Base-by-base conservation (phyloP, 345 rosid genomes). In the Citrus hindsii region DNA sequence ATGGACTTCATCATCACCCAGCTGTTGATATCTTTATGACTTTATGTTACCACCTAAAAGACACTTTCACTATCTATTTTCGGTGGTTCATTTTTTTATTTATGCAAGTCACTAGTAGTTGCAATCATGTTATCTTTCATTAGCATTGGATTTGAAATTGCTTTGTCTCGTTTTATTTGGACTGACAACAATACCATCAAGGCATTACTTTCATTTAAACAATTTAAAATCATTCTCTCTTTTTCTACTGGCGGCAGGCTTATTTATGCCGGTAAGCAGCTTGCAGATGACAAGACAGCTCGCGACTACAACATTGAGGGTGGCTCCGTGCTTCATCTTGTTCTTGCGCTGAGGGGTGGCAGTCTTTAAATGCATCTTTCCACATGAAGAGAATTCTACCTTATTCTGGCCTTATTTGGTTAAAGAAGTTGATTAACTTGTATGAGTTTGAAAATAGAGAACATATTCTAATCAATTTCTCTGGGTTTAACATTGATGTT, bases 291-390 rank as follows among this genome's bases (percentile, higher is more conserved):
- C 85, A 96, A 92, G 74, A 94, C 98, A 1, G 98, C 99, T 51
- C 84, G 86, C 22, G 97, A 94, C 81, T 96, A 92, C 88, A 92
- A 94, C 74, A 91, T 96, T 16, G 98, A 94, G 77, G 99, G 99
- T 63, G 99, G 98, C 48, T 94, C 99, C 18, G 99, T 96, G 79
- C 99, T 96, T 73, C 98, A 96, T 86, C 92, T 96, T 75, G 99
- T 96, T 80, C 97, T 96, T 81, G 99, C 99, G 18, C 86, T 92
- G 73, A 91, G 99, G 82, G 99, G 98, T 46, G 99, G 99, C 62
- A 58, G 61, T 56, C 68, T 51, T 48, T 79, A 75, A 73, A 53
- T 71, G 3, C 6, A 33, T 18, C 33, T 67, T 25, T 14, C 76
- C 7, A 4, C 14, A 38, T 60, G 16, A 25, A 46, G 74, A 62